A percentile compares a stretch with the other conserved stretches of the same genome.
Conservation (phyloP, 352 stramenopile genomes). For the Pythium folliculosum region DNA sequence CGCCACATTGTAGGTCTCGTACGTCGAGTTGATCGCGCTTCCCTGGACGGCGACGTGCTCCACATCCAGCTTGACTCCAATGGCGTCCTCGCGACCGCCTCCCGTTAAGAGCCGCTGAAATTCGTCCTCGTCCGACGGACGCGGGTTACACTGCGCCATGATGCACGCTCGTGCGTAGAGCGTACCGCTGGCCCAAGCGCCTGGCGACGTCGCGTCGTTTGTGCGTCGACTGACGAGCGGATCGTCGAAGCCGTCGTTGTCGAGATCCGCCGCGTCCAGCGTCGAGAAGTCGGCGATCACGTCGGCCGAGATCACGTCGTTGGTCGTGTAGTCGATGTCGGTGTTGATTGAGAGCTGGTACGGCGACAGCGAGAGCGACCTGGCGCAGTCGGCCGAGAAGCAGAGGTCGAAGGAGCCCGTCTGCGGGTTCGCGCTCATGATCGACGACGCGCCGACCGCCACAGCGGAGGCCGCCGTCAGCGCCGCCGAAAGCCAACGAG, state of each 20-base stretch:
- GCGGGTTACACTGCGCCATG: background rate
- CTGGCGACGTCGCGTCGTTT: background rate
- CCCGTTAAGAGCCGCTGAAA: background rate
- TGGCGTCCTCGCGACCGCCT: background rate
- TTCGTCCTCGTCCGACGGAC: background rate
- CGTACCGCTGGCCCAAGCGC: background rate
- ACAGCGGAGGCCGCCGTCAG: background rate
- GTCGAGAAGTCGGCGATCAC: background rate
- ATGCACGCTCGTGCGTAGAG: constrained; percentile 2
- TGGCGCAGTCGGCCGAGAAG: constrained; percentile 2
- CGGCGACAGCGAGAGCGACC: constrained; percentile 4
- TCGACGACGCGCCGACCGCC: background rate
- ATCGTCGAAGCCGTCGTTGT: background rate
- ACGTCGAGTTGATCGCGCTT: background rate
- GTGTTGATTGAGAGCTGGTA: background rate
- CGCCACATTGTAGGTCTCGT: constrained; percentile 4
- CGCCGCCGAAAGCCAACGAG: background rate
- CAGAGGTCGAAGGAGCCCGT: constrained; percentile 7
- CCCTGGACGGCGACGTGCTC: background rate
- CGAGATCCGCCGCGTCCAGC: background rate
- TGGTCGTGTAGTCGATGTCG: background rate
- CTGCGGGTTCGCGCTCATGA: background rate
- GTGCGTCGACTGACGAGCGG: background rate
- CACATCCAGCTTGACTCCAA: background rate
- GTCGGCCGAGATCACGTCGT: background rate